Conservation (phyloP, 2,329 filamentous ascomycete genomes). For the Berkeleyomyces rouxiae region DNA sequence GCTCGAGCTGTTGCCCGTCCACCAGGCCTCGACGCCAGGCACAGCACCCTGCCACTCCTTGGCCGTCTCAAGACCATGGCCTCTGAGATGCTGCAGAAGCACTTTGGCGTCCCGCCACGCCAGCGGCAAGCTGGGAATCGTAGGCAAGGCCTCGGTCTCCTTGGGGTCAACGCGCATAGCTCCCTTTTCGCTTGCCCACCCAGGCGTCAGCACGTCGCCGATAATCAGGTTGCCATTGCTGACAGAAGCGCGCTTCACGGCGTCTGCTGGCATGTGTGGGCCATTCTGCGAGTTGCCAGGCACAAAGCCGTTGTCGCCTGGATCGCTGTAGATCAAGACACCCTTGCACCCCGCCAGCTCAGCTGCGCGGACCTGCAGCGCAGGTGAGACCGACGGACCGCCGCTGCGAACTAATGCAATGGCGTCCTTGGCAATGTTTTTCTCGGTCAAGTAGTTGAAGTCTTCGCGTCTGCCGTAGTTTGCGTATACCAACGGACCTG, state of each 20-base stretch:
- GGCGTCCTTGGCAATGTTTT: slow-evolving; percentile 55
- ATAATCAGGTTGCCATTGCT: slow-evolving; percentile 67
- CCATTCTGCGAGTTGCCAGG: slow-evolving; percentile 63
- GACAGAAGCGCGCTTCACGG: slow-evolving; percentile 68
- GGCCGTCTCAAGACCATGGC: slow-evolving; percentile 52
- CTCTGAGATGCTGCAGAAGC: slow-evolving; percentile 58
- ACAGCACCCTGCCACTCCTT: slow-evolving; percentile 62
- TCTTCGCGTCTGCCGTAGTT: slow-evolving; percentile 82
- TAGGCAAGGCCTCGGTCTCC: slow-evolving; percentile 54
- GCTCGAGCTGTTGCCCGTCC: slow-evolving; percentile 60
- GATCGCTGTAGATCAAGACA: slow-evolving; percentile 86
- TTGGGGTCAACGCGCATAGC: slow-evolving; percentile 50
- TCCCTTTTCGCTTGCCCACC: slow-evolving; percentile 56
- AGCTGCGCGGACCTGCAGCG: slow-evolving; percentile 77
- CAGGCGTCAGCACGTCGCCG: slow-evolving; percentile 84
- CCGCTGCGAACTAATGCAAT: slow-evolving; percentile 74
- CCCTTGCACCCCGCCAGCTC: slow-evolving; percentile 73
- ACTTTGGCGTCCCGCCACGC: slow-evolving; percentile 78
- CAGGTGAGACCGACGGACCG: slow-evolving; percentile 54
- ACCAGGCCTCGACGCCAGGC: slow-evolving; percentile 65
- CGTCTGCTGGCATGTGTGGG: slow-evolving; percentile 63
- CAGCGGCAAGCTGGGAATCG: slow-evolving; percentile 80
- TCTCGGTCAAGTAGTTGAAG: slow-evolving; percentile 54
- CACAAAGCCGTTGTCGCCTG: slow-evolving; percentile 64
- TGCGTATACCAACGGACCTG: slow-evolving; percentile 73